Evolutionary conservation across 208 protist species (phyloP), one percentile per base, ranked within the genome.

Genomic region (Trypanosoma scelopori): DNA sequence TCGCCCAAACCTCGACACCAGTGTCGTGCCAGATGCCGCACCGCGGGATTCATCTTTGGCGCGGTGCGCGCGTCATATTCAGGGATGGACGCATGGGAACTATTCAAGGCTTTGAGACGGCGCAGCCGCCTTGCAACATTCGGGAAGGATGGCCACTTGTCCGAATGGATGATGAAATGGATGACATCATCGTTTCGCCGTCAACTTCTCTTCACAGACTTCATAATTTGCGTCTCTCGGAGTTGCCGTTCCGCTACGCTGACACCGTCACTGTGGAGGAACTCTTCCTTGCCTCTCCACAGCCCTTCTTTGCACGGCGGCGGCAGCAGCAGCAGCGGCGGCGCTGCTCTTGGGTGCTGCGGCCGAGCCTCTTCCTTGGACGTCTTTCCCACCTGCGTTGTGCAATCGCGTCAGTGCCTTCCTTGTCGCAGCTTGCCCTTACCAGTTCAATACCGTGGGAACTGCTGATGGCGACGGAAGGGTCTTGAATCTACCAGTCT

Each of bases 201-300:
- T 43, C 46, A 32, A 12, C 30, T 51, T 20, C 42, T 53, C 32
- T 59, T 42, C 22, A 43, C 20, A 48, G 1, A 43, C 6, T 46
- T 5, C 27, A 3, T n/a, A 28, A 28, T 32, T 43, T 59, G 27
- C 53, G 47, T 32, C 27, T 61, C 13, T 62, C 28, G 23, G 43
- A 69, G 23, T 30, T 69, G 41, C 64, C 64, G 4, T 45, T 69
- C 20, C 51, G 64, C 16, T 69, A 69, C 35, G 64, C 43, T 13
- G 45, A 57, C 41, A 53, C 53, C 16, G n/a, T 55, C 3, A 55
- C 64, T 13, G 64, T 30, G 35, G 64, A 69, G 45, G 28, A 69
- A 41, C 45, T 69, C 5, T 69, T 61, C 22, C 43, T 60, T 27
- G n/a, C 41, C 6, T n/a, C 64, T 18, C 30, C 64, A 1, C 37